These are phyloP conservation scores for Eimeria sp. DNA, from an alignment of 169 alveolate genomes.

Conservation along the genomic window DNA sequence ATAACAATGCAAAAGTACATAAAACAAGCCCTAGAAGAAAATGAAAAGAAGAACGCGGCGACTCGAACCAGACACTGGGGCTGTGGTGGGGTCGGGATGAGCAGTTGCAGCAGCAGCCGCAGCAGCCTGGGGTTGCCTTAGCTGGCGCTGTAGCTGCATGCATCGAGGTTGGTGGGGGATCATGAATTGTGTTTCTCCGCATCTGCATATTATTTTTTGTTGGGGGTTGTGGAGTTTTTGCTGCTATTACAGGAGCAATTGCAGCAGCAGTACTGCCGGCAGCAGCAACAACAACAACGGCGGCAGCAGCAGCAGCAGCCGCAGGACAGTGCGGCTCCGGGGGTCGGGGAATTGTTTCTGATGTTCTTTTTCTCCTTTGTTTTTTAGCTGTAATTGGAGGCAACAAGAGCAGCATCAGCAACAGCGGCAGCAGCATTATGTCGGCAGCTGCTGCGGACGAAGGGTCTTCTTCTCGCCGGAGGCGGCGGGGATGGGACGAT, in stretches of 20 bases:
- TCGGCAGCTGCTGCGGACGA: background rate
- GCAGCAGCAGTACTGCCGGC: background rate
- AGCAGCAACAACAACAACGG: background rate
- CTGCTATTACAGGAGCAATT: background rate
- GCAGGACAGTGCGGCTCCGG: background rate
- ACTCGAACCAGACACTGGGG: background rate
- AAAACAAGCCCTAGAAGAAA: background rate
- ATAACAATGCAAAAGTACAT: background rate
- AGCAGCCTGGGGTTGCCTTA: background rate
- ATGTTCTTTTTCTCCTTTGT: too few relatives aligned
- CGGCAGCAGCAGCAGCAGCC: slow-evolving; percentile 4
- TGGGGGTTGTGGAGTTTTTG: background rate
- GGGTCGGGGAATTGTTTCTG: too few relatives aligned
- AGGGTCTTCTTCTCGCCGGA: slow-evolving; percentile 28
- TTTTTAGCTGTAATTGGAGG: background rate
- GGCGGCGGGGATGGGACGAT: slow-evolving; percentile 6
- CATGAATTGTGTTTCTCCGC: background rate
- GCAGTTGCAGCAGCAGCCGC: slow-evolving; percentile 18
- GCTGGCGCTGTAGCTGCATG: background rate
- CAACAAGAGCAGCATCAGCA: slow-evolving; percentile 29
- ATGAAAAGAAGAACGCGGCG: background rate
- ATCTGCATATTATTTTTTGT: background rate
- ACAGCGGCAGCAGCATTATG: background rate
- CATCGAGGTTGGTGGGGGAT: background rate
- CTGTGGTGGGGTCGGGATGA: background rate